Base-by-base conservation (phyloP, 768 basidiomycete genomes). In the Lactifluus pinguis region DNA sequence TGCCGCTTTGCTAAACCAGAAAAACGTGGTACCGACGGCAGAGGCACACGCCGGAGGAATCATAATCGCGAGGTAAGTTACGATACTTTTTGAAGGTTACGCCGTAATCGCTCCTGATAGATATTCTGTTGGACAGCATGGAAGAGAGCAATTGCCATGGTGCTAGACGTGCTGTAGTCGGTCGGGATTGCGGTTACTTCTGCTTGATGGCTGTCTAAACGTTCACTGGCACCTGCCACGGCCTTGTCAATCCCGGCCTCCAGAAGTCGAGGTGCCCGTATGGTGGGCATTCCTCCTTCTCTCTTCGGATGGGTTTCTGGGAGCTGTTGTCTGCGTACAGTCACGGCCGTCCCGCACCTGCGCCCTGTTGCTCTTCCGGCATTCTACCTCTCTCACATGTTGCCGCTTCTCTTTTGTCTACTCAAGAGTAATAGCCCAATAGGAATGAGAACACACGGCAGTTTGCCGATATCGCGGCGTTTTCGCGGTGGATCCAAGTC, bases 101-200 rank as follows among this genome's bases (percentile, higher is more conserved):
- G 25, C 25, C 32, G 32, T 34, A 34, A 34, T 15, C 41, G 41
- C 17, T 15, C n/a, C 41, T 17, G 41, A 42, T 1, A 9, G 5
- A 21, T 19, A 45, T n/a, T 8, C 19, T 19, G 17, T 45, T 6
- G 44, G 44, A 2, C 8, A 7, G 9, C 10, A 45, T 91, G 89
- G 88, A 89, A 91, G 71, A 88, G 87, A 0, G 88, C 87, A 0
- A 76, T 80, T 0, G 85, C 90, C 3, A 77, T 90, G 5, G 77
- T 86, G 1, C 71, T 89, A 53, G 88, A 92, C 68, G 73, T 89
- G 42, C 72, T 81, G 9, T 75, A 87, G 50, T 82, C 82, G 4
- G 76, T 79, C 21, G 72, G 73, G 48, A 79, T 82, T 62, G 75
- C 75, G 15, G 10, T 45, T 61, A 63, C 4, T 1, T 25, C 75